phyloP scores from a whole-genome alignment of 768 basidiomycete genomes.

The Leccinum fibrillosum region DNA sequence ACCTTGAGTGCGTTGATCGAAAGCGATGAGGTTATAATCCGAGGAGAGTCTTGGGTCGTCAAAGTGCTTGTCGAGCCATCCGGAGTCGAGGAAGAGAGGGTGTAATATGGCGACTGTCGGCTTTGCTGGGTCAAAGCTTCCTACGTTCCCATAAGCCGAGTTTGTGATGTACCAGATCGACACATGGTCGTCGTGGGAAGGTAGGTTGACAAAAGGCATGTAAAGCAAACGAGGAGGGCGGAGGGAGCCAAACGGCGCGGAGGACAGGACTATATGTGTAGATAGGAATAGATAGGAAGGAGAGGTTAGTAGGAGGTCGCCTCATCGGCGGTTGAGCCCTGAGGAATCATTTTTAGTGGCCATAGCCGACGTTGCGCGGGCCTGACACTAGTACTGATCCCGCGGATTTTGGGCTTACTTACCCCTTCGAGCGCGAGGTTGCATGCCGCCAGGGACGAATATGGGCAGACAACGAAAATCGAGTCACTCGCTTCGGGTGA shows the following conservation, averaged over 20 bases:
- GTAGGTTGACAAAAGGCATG: conserved; percentile 71
- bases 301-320: neutral
- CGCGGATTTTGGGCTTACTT: neutral
- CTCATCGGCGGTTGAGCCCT: conserved; percentile 14
- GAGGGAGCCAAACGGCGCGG: conserved; percentile 2
- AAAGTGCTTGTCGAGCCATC: conserved; percentile 66
- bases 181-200: conserved; percentile 60
- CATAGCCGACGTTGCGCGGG: conserved; percentile 21
- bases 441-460: neutral
- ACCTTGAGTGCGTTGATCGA: conserved; percentile 67
- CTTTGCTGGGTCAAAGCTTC: conserved; percentile 61
- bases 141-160: conserved; percentile 53
- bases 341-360: conserved; percentile 16
- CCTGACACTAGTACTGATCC: conserved; percentile 4
- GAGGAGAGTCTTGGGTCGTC: conserved; percentile 59
- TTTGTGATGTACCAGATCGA: conserved; percentile 74
- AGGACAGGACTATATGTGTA: conserved; percentile 9
- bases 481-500: neutral
- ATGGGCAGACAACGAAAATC: neutral
- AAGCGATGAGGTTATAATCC: conserved; percentile 68
- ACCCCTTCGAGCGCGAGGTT: neutral
- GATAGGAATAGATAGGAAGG: conserved; percentile 16
- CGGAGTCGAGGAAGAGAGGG: conserved; percentile 63
- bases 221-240: conserved; percentile 34
- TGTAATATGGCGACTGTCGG: conserved; percentile 68